Evolutionary conservation across 1,284 basidiomycete species (phyloP).

Genomic region (Amylostereum areolatum): DNA sequence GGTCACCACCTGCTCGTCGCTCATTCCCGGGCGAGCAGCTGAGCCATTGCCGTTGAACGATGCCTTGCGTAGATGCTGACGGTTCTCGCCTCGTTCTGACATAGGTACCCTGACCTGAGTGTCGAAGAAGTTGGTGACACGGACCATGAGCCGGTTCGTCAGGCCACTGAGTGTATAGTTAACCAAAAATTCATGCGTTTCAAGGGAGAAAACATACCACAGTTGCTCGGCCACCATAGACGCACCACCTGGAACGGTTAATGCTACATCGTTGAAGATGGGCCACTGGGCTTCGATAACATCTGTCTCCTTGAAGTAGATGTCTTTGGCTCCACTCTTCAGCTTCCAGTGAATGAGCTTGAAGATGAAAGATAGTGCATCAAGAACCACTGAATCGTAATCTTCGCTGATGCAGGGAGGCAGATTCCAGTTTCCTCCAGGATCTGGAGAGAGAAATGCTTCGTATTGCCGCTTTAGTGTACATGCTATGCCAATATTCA

Average conservation of each 20-base stretch:
- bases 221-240: slow-evolving; percentile 91
- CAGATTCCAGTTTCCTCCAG: slow-evolving; percentile 83
- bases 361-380: slow-evolving; percentile 90
- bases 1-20: slow-evolving; percentile 73
- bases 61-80: slow-evolving; percentile 11
- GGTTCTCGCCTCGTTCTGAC: slow-evolving; percentile 9
- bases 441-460: slow-evolving; percentile 82
- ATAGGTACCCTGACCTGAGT: slow-evolving; percentile 82
- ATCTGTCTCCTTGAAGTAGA: slow-evolving; percentile 97
- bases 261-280: slow-evolving; percentile 90
- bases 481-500: slow-evolving; percentile 90
- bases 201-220: slow-evolving; percentile 49
- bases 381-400: slow-evolving; percentile 87
- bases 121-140: slow-evolving; percentile 91
- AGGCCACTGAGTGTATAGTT: slow-evolving; percentile 50
- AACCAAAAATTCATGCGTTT: slow-evolving; percentile 4
- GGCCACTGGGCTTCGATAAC: slow-evolving; percentile 96
- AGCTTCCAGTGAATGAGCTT: slow-evolving; percentile 93
- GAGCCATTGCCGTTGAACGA: slow-evolving; percentile 18
- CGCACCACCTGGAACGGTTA: slow-evolving; percentile 87
- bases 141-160: slow-evolving; percentile 85
- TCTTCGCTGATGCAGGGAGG: slow-evolving; percentile 84
- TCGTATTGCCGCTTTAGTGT: slow-evolving; percentile 94
- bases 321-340: slow-evolving; percentile 86
- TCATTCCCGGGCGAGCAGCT: slow-evolving; percentile 42